phyloP scores from a whole-genome alignment of 148 eudicot genomes.

The Rhododendron mucronatum region DNA sequence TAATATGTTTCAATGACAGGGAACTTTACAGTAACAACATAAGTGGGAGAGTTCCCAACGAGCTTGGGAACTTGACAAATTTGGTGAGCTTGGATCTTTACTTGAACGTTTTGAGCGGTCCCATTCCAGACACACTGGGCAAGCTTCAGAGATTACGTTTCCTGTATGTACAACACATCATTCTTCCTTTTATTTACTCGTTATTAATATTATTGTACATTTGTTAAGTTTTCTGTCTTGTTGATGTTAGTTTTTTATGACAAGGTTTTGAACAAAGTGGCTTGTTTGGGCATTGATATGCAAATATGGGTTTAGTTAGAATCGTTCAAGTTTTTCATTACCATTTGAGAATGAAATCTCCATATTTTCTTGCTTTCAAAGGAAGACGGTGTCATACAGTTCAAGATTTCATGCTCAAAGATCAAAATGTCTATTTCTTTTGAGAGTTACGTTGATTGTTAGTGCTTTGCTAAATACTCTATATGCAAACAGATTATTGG shows the following conservation, averaged over 20 bases:
- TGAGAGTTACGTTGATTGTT: neutral
- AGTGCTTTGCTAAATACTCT: neutral
- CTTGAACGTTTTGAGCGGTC: conserved; percentile 55
- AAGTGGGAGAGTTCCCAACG: conserved; percentile 60
- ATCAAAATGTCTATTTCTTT: neutral
- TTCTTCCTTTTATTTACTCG: neutral
- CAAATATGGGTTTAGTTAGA: neutral
- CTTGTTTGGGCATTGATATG: neutral
- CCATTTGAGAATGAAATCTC: neutral
- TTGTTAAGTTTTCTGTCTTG: neutral
- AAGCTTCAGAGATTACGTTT: conserved; percentile 59
- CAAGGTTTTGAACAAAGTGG: neutral
- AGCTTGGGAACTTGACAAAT: conserved; percentile 74
- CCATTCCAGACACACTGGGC: conserved; percentile 67
- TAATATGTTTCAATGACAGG: conserved; percentile 36
- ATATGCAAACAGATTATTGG: neutral
- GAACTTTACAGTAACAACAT: conserved; percentile 80
- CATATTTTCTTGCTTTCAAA: neutral
- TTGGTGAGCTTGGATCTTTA: conserved; percentile 93
- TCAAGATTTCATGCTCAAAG: neutral
- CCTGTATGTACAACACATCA: conserved; percentile 49
- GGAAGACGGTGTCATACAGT: neutral
- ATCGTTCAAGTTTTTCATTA: neutral
- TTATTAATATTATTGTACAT: neutral
- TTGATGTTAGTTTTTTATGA: neutral